A percentile compares a stretch with the other conserved stretches of the same genome.
These are phyloP conservation scores for Quercus agrifolia DNA, from an alignment of 306 rosid genomes.

Conservation along the genomic window DNA sequence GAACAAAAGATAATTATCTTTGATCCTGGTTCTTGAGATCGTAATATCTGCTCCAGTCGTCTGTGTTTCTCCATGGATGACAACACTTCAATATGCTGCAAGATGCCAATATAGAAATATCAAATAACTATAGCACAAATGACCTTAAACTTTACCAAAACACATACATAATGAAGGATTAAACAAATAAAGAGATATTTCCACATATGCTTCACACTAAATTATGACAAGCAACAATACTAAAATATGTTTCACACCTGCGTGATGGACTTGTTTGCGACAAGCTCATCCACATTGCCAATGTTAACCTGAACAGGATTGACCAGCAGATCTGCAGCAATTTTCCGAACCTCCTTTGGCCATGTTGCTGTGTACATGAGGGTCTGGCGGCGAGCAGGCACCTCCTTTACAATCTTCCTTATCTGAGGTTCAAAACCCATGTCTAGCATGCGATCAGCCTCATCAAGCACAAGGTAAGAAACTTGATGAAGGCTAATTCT, in stretches of 20 bases:
- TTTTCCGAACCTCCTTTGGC: constrained; percentile 98
- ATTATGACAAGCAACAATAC: background rate
- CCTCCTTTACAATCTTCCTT: constrained; percentile 92
- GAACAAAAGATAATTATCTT: constrained; percentile 91
- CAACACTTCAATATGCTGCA: constrained; percentile 84
- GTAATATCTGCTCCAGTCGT: constrained; percentile 78
- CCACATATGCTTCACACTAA: background rate
- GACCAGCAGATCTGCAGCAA: constrained; percentile 91
- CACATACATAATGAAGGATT: background rate
- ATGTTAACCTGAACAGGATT: constrained; percentile 96
- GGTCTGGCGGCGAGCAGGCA: constrained; percentile 94
- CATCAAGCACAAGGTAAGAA: constrained; percentile 92
- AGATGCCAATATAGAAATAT: constrained; percentile 8
- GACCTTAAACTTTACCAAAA: background rate
- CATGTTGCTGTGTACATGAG: constrained; percentile 99
- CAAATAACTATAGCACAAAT: background rate
- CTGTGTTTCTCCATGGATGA: constrained; percentile 73
- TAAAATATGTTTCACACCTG: constrained; percentile 54
- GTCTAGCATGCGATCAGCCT: constrained; percentile 99
- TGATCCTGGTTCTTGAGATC: constrained; percentile 93
- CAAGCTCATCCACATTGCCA: constrained; percentile 97
- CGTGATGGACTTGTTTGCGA: constrained; percentile 91
- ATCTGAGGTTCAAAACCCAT: constrained; percentile 99
- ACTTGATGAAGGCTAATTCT: constrained; percentile 88
- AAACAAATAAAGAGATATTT: background rate